Evolutionary conservation across 371 early-diverging fungal genomes (phyloP), one percentile per base, ranked within the genome.

Genomic region (Mucor circinelloides): DNA sequence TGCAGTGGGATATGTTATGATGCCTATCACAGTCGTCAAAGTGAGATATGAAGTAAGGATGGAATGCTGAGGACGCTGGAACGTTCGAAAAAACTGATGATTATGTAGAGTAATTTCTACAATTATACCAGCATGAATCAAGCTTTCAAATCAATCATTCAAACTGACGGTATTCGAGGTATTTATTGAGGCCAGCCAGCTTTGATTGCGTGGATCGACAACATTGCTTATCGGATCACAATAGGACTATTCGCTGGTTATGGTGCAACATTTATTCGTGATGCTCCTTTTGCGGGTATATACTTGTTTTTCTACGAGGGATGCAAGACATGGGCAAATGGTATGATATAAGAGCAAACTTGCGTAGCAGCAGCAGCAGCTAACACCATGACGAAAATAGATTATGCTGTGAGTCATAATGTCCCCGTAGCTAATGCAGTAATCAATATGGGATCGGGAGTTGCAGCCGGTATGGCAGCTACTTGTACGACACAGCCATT

Each of bases 281-380:
- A 98, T 76, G 97, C 97, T 3, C 99, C 99, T 19, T 90, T 93
- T 77, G 96, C 99, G 21, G 99, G 98, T 10, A 86, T 97, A n/a
- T 97, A 97, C 72, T 84, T 98, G 15, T 84, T 92, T n/a, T 87
- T 95, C 61, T 98, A 98, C 72, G 97, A 97, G 76, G 79, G 88
- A 5, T 80, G 77, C 58, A 94, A 94, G 59, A 27, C 72, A 40
- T 60, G 66, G 31, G 71, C 85, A 9, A 78, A 85, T 55, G 78
- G 84, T 87, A 84, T 38, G 71, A 21, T 31, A 23, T 15, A 27
- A 52, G 36, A 30, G 19, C 34, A 30, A 17, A 17, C 5, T 17
- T 40, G 40, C 40, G 40, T 40, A 40, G 40, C 17, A 40, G 38
- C 38, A 38, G 38, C n/a, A 30, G 30, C 19, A 58, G 32, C n/a